Conservation (phyloP, 2,329 filamentous ascomycete species). For the Tolypocladium endophyticum region DNA sequence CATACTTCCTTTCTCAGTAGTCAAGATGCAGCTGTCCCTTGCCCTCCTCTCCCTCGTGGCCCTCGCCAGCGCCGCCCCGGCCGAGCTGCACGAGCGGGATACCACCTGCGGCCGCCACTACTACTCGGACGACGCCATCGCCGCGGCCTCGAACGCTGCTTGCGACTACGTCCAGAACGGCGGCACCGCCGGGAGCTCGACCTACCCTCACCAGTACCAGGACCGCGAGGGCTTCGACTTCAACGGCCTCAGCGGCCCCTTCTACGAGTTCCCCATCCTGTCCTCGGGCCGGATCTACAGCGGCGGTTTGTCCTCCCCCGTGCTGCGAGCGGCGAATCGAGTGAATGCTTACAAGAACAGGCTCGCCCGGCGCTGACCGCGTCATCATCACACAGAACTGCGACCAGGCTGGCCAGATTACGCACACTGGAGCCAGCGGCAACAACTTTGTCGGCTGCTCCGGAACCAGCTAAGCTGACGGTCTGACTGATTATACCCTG, state of each 20-base stretch:
- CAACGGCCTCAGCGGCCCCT: conserved; percentile 18
- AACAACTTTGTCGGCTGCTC: conserved; percentile 58
- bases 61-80: conserved; percentile 15
- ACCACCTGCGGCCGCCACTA: conserved; percentile 18
- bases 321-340: background rate
- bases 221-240: conserved; percentile 28
- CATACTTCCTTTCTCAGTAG: background rate
- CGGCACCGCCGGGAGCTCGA: conserved; percentile 16
- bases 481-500: no score
- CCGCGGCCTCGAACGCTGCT: conserved; percentile 15
- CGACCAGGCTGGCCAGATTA: conserved; percentile 52
- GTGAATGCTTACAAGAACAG: conserved; percentile 7
- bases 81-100: conserved; percentile 11
- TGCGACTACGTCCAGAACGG: conserved; percentile 12
- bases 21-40: conserved; percentile 15
- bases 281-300: conserved; percentile 19
- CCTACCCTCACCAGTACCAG: conserved; percentile 28
- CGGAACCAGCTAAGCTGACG: conserved; percentile 8
- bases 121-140: conserved; percentile 17
- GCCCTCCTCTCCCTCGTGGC: conserved; percentile 16
- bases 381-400: conserved; percentile 48
- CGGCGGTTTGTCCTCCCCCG: conserved; percentile 16
- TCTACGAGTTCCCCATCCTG: conserved; percentile 28
- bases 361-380: conserved; percentile 51
- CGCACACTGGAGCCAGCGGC: conserved; percentile 58